Conservation (phyloP, 2,329 filamentous ascomycete genomes). For the Apiospora sp. region DNA sequence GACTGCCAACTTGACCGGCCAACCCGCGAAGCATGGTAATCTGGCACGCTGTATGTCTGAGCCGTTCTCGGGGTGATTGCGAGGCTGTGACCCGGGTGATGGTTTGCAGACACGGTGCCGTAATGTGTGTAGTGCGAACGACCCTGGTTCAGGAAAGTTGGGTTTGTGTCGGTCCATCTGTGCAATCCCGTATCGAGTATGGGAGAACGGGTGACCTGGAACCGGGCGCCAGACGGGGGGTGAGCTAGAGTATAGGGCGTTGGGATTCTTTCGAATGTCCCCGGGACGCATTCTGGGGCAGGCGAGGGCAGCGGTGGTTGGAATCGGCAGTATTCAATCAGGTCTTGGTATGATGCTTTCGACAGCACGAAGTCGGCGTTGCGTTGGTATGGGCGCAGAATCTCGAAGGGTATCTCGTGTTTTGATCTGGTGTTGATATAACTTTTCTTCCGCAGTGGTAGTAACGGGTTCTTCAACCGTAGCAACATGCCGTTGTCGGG, state of each 20-base stretch:
- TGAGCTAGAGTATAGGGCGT: background rate
- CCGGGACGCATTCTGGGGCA: background rate
- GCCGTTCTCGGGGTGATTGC: background rate
- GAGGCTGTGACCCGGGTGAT: background rate
- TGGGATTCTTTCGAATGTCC: background rate
- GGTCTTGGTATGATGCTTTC: slow-evolving; percentile 2
- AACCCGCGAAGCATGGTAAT: background rate
- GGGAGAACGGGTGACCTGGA: background rate
- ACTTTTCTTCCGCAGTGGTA: background rate
- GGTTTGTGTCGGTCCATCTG: background rate
- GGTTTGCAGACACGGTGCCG: background rate
- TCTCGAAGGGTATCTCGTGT: background rate
- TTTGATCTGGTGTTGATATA: slow-evolving; percentile 8
- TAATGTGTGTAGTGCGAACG: background rate
- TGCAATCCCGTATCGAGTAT: background rate
- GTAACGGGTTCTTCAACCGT: background rate
- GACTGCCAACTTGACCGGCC: background rate
- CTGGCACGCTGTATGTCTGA: background rate
- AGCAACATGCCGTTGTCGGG: slow-evolving; percentile 5
- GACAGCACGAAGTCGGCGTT: slow-evolving; percentile 5
- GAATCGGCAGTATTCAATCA: slow-evolving; percentile 2
- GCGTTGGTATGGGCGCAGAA: background rate
- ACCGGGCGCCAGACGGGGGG: background rate
- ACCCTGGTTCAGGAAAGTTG: background rate
- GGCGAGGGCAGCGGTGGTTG: background rate